phyloP scores from a whole-genome alignment of 192 early-diverging fungal genomes.

The Funneliformis mosseae region DNA sequence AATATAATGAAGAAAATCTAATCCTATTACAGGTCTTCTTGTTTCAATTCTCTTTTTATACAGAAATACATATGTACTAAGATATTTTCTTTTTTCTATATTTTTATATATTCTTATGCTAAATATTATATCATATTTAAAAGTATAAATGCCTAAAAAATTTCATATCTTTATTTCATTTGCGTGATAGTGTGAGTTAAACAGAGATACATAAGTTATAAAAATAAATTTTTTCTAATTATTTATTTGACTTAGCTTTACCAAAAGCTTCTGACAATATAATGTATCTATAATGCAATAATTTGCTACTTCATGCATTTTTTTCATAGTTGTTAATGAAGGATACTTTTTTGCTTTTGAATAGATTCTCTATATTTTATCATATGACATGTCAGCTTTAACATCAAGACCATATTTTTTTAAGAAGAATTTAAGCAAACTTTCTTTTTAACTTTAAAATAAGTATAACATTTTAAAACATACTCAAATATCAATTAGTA shows the following conservation, averaged over 20 bases:
- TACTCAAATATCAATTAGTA: background rate
- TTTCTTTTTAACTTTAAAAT: no score
- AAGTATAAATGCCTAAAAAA: no score
- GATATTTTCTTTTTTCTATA: background rate
- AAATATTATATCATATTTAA: no score
- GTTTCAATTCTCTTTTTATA: conserved; percentile 11
- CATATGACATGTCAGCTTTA: conserved; percentile 17
- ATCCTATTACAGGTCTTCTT: background rate
- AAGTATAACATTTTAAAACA: conserved; percentile 8
- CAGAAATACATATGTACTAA: background rate
- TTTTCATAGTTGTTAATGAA: conserved; percentile 2
- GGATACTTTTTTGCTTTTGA: background rate
- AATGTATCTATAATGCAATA: conserved; percentile 7
- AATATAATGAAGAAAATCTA: no score
- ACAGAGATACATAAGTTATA: conserved; percentile 14
- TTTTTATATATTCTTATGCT: no score
- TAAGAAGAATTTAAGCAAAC: conserved; percentile 17
- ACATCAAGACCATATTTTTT: background rate
- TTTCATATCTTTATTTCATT: no score
- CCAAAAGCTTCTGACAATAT: background rate
- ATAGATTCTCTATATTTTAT: conserved; percentile 18
- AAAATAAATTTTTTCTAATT: background rate
- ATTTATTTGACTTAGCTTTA: conserved; percentile 9
- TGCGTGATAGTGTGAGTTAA: background rate
- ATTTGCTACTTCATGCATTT: conserved; percentile 15